Conservation (phyloP, 768 basidiomycete species). For the Lactarius vividus region DNA sequence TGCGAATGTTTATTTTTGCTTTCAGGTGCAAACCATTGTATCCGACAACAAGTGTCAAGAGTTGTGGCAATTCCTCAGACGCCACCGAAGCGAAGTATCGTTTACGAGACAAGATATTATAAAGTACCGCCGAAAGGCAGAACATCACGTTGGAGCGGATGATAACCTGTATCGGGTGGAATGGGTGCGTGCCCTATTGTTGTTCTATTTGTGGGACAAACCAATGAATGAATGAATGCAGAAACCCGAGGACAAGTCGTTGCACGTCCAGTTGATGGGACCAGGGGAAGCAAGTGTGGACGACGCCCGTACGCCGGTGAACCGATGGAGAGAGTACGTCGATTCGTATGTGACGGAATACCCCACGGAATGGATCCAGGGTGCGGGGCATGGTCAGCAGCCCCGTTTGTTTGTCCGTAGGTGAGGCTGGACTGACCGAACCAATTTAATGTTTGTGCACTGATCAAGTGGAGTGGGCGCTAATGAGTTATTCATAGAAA, state of each 20-base stretch:
- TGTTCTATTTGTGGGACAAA: conserved; percentile 3
- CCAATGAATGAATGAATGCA: conserved; percentile 33
- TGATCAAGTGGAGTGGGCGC: background rate
- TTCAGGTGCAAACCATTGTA: conserved; percentile 81
- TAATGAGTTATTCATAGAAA: conserved; percentile 50
- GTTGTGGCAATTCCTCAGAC: conserved; percentile 71
- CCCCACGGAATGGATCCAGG: conserved; percentile 69
- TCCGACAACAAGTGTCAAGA: conserved; percentile 87
- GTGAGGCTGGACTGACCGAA: conserved; percentile 2
- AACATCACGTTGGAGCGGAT: conserved; percentile 68
- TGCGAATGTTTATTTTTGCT: conserved; percentile 14
- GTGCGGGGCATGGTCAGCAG: conserved; percentile 37
- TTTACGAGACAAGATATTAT: conserved; percentile 65
- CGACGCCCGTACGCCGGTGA: conserved; percentile 46
- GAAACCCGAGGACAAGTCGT: conserved; percentile 53
- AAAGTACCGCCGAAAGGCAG: conserved; percentile 77
- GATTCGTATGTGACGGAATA: conserved; percentile 68
- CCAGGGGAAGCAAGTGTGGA: conserved; percentile 63
- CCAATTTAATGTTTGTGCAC: background rate
- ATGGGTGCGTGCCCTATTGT: conserved; percentile 56
- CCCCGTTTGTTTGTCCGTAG: conserved; percentile 27
- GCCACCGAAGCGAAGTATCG: conserved; percentile 51
- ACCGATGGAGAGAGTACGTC: conserved; percentile 73
- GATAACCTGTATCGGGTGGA: conserved; percentile 76
- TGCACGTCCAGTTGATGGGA: conserved; percentile 61